Base-by-base conservation (phyloP, 164 flowering plant genomes). In the Akebia trifoliata region DNA sequence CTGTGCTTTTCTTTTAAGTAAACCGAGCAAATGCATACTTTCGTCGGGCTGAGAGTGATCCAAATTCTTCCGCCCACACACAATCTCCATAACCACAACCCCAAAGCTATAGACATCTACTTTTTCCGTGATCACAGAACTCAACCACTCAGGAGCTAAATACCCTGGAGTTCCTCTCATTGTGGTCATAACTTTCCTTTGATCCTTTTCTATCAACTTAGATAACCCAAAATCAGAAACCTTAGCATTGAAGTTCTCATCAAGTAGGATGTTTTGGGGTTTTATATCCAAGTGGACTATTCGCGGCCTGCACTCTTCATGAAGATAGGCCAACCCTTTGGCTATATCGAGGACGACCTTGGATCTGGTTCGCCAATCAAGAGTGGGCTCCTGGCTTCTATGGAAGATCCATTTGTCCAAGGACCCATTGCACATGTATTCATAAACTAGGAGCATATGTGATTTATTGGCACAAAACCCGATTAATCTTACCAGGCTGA, bases 181-280 rank as follows among this genome's bases (percentile, higher is more conserved):
- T 11, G 43, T 56, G 7, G 65, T 64, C 17, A 59, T 15, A 9
- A 64, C 57, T 47, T 59, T 50, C 48, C 54, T 65, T 18, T 65
- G 47, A 14, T 66, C 53, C 32, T 53, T 54, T 11, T 59, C 58
- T 9, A 69, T 50, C 30, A 69, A 26, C 55, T 65, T 60, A 6
- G 69, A 36, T 22, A 65, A n/a, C 8, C 69, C 69, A 38, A 69
- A 69, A 46, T 65, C 68, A 28, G 71, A 56, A 38, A 68, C 62
- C 35, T 68, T 43, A 5, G 47, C 47, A 43, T 17, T 20, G 24
- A 43, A 43, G 47, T 6, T 17, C 2, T 43, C 10, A 10, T 43
- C 47, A 7, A 63, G 24, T 15, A 66, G 54, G 53, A 59, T 54
- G 20, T 59, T 66, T 42, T 66, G 59, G 4, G 64, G 49, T 36